Conservation (phyloP, 768 basidiomycete genomes). For the Auricularia heimuer region DNA sequence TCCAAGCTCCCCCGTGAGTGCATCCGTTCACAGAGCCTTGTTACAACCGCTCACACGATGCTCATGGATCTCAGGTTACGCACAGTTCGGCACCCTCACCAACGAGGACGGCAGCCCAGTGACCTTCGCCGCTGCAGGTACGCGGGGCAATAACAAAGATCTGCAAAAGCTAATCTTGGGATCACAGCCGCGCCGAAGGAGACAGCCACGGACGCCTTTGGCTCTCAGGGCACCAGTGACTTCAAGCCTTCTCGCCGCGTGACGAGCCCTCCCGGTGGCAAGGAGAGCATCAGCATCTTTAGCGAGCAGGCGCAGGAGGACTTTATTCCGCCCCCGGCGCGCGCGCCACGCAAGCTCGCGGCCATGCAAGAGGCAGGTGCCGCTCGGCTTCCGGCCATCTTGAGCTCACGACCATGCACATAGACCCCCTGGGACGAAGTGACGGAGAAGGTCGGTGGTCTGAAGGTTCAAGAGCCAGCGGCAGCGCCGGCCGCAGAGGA, state of each 20-base stretch:
- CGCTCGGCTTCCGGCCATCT: background rate
- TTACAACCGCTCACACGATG: background rate
- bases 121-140: slow-evolving; percentile 9
- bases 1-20: slow-evolving; percentile 61
- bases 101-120: slow-evolving; percentile 20
- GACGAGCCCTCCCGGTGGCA: slow-evolving; percentile 11
- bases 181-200: background rate
- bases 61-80: slow-evolving; percentile 42
- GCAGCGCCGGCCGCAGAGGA: too few relatives aligned
- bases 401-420: background rate
- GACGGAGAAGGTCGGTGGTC: background rate
- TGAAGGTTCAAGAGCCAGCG: background rate
- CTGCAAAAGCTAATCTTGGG: background rate
- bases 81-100: slow-evolving; percentile 50
- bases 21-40: background rate
- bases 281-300: slow-evolving; percentile 8
- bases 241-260: slow-evolving; percentile 14
- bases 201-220: background rate
- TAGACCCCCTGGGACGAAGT: background rate
- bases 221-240: background rate
- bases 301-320: slow-evolving; percentile 7
- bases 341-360: background rate
- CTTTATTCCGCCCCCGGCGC: background rate
- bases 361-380: background rate
- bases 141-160: slow-evolving; percentile 3